phyloP scores from a whole-genome alignment of 1,139 yeast species.

The Candida sp. region DNA sequence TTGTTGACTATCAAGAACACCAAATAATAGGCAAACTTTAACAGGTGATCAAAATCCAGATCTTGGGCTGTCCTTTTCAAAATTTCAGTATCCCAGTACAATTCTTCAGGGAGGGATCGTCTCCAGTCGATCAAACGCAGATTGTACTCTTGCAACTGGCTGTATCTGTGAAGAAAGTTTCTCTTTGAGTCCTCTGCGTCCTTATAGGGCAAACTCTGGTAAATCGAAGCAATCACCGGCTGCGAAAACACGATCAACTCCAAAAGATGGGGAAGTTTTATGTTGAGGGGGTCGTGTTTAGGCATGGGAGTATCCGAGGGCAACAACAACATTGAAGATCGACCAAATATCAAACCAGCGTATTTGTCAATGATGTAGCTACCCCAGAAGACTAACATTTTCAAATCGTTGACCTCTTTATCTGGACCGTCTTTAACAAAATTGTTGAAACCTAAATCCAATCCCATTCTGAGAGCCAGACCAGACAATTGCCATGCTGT shows the following conservation, averaged over 20 bases:
- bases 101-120: slow-evolving; percentile 3
- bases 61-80: slow-evolving; percentile 1
- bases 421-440: slow-evolving; percentile 6
- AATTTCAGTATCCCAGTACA: slow-evolving; percentile 8
- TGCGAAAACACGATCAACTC: slow-evolving; percentile 7
- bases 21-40: slow-evolving; percentile 12
- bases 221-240: slow-evolving; percentile 12
- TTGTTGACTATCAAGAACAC: slow-evolving; percentile 12
- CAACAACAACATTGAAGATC: slow-evolving; percentile 11
- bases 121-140: slow-evolving; percentile 9
- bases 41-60: slow-evolving; percentile 8
- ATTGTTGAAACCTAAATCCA: slow-evolving; percentile 13
- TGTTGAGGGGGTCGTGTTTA: slow-evolving; percentile 1
- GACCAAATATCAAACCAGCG: slow-evolving; percentile 12
- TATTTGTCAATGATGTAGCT: slow-evolving; percentile 12
- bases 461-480: slow-evolving; percentile 14
- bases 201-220: slow-evolving; percentile 11
- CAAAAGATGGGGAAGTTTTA: slow-evolving; percentile 7
- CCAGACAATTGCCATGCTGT: slow-evolving; percentile 14
- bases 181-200: slow-evolving; percentile 11
- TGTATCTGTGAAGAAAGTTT: slow-evolving; percentile 9
- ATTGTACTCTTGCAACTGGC: slow-evolving; percentile 10
- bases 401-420: slow-evolving; percentile 7
- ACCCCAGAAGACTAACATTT: slow-evolving; percentile 12
- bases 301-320: slow-evolving; percentile 1